Percentiles rank a stretch among this genome's conserved stretches.
Conservation (phyloP, 345 rosid genomes). For the Populus simonii region DNA sequence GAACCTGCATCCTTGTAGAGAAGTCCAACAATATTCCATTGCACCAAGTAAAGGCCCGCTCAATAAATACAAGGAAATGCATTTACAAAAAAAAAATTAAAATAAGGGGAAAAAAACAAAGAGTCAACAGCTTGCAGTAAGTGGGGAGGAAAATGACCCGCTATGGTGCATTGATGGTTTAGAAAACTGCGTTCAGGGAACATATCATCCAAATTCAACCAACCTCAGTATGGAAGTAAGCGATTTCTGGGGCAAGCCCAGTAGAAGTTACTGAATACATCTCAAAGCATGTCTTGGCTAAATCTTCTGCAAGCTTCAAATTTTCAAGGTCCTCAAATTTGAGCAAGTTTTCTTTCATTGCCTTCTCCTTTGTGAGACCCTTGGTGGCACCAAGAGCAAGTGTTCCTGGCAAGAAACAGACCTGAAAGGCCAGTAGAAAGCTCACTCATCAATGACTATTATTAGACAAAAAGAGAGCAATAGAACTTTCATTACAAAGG, state of each 20-base stretch:
- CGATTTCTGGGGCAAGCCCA: constrained; percentile 97
- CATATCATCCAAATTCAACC: constrained; percentile 14
- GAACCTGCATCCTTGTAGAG: neutral
- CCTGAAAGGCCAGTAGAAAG: constrained; percentile 40
- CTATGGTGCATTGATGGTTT: neutral
- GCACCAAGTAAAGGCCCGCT: neutral
- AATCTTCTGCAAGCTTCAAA: constrained; percentile 91
- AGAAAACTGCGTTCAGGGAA: constrained; percentile 3
- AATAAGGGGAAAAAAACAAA: neutral
- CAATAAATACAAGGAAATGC: constrained; percentile 11
- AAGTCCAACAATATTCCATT: neutral
- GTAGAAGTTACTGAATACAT: constrained; percentile 94
- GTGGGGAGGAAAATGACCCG: neutral
- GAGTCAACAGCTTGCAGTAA: neutral
- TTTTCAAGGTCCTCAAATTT: constrained; percentile 86
- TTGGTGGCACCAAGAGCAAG: constrained; percentile 98
- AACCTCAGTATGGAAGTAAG: constrained; percentile 89
- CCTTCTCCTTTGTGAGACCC: constrained; percentile 75
- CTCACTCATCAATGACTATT: constrained; percentile 4
- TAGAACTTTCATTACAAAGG: neutral
- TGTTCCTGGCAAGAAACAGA: constrained; percentile 90
- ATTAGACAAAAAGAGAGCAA: neutral
- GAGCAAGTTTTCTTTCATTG: constrained; percentile 72
- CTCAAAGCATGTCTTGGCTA: constrained; percentile 88
- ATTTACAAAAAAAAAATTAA: neutral